A percentile compares a stretch with the other conserved stretches of the same genome.
These are phyloP conservation scores for Microthyrium microscopicum DNA, from an alignment of 2,329 filamentous ascomycete species.

Conservation along the genomic window DNA sequence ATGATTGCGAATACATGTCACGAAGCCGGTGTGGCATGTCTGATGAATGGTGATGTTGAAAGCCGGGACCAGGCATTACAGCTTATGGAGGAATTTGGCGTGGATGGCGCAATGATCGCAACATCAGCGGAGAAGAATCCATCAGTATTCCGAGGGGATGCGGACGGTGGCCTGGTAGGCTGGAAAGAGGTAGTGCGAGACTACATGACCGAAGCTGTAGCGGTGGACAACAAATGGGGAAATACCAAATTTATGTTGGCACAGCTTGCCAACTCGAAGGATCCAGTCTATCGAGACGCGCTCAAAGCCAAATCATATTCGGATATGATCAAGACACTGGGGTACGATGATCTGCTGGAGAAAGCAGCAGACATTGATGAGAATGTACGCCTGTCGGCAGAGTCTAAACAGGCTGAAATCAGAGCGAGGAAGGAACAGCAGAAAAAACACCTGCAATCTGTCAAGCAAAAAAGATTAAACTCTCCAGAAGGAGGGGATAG, in stretches of 20 bases:
- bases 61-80: slow-evolving; percentile 53
- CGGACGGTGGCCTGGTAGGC: slow-evolving; percentile 50
- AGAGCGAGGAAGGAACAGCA: too few species aligned
- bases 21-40: slow-evolving; percentile 72
- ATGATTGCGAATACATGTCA: slow-evolving; percentile 73
- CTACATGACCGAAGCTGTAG: slow-evolving; percentile 57
- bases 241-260: slow-evolving; percentile 87
- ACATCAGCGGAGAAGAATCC: slow-evolving; percentile 82
- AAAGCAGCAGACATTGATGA: slow-evolving; percentile 50
- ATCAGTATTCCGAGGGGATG: slow-evolving; percentile 60
- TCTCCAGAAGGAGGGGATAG: too few species aligned
- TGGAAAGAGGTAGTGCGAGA: slow-evolving; percentile 66
- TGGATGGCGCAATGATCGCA: slow-evolving; percentile 94
- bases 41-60: slow-evolving; percentile 90
- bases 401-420: too few species aligned
- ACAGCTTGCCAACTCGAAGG: slow-evolving; percentile 73
- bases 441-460: too few species aligned
- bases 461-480: too few species aligned
- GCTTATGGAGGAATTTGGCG: slow-evolving; percentile 63
- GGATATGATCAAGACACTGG: slow-evolving; percentile 49
- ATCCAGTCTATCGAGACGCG: slow-evolving; percentile 43
- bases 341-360: slow-evolving; percentile 44
- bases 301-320: slow-evolving; percentile 53
- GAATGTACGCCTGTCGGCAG: slow-evolving; percentile 35
- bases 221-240: slow-evolving; percentile 69